phyloP scores from a whole-genome alignment of 768 basidiomycete genomes.

The Lactarius hengduanensis region DNA sequence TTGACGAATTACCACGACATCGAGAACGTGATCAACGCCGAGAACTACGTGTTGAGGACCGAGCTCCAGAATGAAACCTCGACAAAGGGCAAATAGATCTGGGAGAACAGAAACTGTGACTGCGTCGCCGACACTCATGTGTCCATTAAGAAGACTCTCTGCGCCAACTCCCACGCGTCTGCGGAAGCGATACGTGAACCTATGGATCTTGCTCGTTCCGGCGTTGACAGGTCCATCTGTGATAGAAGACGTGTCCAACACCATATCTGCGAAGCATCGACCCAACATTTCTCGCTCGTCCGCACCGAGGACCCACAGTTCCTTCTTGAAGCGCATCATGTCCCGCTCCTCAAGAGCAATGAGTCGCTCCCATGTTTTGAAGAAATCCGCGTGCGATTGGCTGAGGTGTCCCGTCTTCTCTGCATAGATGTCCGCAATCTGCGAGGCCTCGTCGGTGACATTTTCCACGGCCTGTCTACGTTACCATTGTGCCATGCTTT shows the following conservation, averaged over 20 bases:
- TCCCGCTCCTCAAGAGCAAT: conserved; percentile 88
- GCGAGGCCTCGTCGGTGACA: conserved; percentile 50
- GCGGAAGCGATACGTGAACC: conserved; percentile 73
- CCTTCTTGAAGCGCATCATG: conserved; percentile 76
- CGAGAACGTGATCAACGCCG: conserved; percentile 82
- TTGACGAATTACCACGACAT: conserved; percentile 46
- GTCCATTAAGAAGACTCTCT: conserved; percentile 64
- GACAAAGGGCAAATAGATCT: conserved; percentile 74
- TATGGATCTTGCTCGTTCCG: conserved; percentile 62
- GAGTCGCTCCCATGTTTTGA: conserved; percentile 87
- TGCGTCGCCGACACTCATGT: conserved; percentile 77
- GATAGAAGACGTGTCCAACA: conserved; percentile 49
- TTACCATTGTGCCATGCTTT: conserved; percentile 6
- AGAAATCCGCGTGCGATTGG: conserved; percentile 65
- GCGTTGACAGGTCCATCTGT: conserved; percentile 24
- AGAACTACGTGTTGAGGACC: conserved; percentile 61
- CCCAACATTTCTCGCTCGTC: conserved; percentile 76
- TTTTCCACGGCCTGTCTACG: conserved; percentile 62
- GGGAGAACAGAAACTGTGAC: conserved; percentile 88
- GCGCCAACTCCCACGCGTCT: conserved; percentile 25
- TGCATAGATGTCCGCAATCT: conserved; percentile 66
- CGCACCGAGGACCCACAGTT: conserved; percentile 91
- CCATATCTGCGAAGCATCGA: conserved; percentile 82
- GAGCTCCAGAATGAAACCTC: conserved; percentile 81
- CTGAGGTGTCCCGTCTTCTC: conserved; percentile 83